A percentile compares a stretch with the other conserved stretches of the same genome.
Conservation (phyloP, 371 early-diverging fungal species). For the Circinella minor region DNA sequence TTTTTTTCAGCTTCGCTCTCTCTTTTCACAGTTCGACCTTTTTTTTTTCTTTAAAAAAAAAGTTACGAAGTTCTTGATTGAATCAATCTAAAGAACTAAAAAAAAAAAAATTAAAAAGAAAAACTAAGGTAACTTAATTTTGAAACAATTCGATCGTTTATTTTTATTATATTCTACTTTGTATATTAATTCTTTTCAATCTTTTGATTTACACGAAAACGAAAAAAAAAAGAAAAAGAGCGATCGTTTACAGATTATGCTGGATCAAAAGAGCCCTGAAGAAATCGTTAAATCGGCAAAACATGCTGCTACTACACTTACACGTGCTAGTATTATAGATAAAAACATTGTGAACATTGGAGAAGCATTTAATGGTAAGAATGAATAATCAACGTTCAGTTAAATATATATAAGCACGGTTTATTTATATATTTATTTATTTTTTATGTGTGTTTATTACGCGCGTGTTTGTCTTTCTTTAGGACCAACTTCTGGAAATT, state of each 20-base stretch:
- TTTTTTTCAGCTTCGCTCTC: too few species aligned
- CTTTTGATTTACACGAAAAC: neutral
- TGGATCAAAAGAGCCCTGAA: slow-evolving; percentile 23
- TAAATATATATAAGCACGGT: too few species aligned
- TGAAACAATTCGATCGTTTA: too few species aligned
- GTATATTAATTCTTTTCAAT: slow-evolving; percentile 18
- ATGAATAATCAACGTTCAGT: too few species aligned
- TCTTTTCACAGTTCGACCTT: too few species aligned
- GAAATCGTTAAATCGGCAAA: slow-evolving; percentile 17
- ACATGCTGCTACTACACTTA: slow-evolving; percentile 21
- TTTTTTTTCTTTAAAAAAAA: too few species aligned
- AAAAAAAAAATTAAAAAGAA: too few species aligned
- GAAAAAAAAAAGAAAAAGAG: neutral
- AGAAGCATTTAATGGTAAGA: slow-evolving; percentile 19
- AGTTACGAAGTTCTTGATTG: too few species aligned
- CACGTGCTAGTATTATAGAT: slow-evolving; percentile 11
- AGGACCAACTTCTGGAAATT: slow-evolving; percentile 20
- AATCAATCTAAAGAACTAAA: too few species aligned
- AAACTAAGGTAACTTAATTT: too few species aligned
- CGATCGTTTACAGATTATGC: slow-evolving; percentile 7
- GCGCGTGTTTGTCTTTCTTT: neutral
- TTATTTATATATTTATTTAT: neutral
- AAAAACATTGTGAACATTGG: slow-evolving; percentile 20
- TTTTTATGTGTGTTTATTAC: neutral
- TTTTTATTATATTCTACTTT: too few species aligned